Conservation (phyloP, 495 filamentous ascomycete species). For the Penicillium simplicissimum region DNA sequence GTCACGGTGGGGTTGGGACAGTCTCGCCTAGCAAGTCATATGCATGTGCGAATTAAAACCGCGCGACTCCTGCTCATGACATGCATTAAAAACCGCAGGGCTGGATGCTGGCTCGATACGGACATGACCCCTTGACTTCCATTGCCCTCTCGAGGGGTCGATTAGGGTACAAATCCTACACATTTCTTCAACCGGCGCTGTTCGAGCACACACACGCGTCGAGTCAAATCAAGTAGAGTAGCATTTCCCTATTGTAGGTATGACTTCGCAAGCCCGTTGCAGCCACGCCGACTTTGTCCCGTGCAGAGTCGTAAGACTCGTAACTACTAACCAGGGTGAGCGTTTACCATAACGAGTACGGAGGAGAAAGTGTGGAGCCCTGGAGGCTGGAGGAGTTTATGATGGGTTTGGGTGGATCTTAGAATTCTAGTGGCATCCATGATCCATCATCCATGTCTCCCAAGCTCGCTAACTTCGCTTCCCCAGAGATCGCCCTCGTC, state of each 20-base stretch:
- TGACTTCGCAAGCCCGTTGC: not conserved
- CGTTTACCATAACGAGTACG: not conserved
- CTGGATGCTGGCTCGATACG: not conserved
- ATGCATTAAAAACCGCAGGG: slow-evolving; percentile 1
- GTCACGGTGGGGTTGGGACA: not conserved
- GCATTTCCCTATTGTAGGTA: not conserved
- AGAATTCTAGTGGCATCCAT: not conserved
- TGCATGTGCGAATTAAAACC: not conserved
- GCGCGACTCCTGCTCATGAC: not conserved
- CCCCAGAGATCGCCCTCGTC: not conserved
- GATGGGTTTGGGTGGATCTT: not conserved
- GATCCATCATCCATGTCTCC: too few relatives aligned
- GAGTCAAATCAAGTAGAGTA: not conserved
- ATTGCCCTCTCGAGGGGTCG: too few relatives aligned
- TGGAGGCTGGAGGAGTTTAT: too few relatives aligned
- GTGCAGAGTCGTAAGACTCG: not conserved
- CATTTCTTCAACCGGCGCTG: not conserved
- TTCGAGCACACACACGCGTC: not conserved
- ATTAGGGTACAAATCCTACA: not conserved
- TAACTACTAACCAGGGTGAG: not conserved
- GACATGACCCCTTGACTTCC: not conserved
- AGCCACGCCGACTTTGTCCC: not conserved
- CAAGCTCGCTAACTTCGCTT: not conserved
- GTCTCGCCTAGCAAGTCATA: slow-evolving; percentile 3
- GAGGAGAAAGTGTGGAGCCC: not conserved